Evolutionary conservation across 2,329 filamentous ascomycete genomes (phyloP).

Genomic region (Fusarium siculi): DNA sequence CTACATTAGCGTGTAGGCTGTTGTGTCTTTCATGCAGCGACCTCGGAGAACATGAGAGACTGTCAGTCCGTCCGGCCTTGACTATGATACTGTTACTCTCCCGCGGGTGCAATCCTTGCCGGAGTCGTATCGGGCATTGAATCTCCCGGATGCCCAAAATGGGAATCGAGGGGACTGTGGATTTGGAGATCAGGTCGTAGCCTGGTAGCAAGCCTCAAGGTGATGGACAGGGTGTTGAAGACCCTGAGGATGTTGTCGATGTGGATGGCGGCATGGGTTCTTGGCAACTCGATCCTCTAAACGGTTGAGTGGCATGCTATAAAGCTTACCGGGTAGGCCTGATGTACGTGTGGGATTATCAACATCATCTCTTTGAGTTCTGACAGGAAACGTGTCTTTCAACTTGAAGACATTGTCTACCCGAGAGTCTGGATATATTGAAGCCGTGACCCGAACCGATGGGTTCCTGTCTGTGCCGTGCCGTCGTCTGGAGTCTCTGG

Average conservation of each 20-base stretch:
- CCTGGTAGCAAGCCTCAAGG: constrained; percentile 7
- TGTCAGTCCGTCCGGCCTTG: not conserved
- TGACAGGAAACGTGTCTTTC: not conserved
- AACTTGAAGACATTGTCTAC: not conserved
- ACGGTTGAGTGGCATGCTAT: not conserved
- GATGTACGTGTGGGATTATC: not conserved
- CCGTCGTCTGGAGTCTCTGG: not conserved
- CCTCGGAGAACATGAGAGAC: constrained; percentile 10
- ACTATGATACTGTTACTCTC: not conserved
- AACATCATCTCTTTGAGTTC: not conserved
- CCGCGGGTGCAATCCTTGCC: not conserved
- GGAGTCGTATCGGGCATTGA: constrained; percentile 2
- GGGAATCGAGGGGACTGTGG: not conserved
- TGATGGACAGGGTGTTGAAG: constrained; percentile 17
- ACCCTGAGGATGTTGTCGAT: constrained; percentile 19
- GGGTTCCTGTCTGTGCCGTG: not conserved
- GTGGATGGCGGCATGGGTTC: not conserved
- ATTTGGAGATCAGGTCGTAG: constrained; percentile 7
- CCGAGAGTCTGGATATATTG: not conserved
- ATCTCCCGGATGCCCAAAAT: constrained; percentile 12
- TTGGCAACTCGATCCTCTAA: not conserved
- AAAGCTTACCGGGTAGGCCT: not conserved
- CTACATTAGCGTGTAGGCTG: constrained; percentile 1
- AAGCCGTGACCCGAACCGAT: not conserved
- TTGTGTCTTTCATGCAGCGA: constrained; percentile 20